Evolutionary conservation across 495 filamentous ascomycete genomes (phyloP).

Genomic region (Cudoniella acicularis): DNA sequence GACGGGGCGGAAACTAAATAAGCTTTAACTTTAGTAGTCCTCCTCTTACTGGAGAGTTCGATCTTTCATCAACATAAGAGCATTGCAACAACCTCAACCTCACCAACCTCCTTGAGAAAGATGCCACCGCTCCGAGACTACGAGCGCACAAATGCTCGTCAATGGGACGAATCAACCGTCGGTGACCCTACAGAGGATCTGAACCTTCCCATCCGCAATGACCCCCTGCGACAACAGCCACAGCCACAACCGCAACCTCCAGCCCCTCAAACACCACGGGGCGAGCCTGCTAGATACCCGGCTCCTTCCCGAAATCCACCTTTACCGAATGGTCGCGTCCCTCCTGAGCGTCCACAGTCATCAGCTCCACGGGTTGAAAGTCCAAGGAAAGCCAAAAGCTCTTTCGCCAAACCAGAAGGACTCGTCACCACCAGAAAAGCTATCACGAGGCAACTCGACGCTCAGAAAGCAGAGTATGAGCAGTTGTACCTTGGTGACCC

Average conservation of each 20-base stretch:
- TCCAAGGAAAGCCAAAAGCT: background rate
- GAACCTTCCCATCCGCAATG: background rate
- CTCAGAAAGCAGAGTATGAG: background rate
- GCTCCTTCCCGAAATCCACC: background rate
- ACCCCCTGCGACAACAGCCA: too few species aligned
- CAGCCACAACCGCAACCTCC: background rate
- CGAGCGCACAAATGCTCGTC: background rate
- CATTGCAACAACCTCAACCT: too few species aligned
- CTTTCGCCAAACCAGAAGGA: background rate
- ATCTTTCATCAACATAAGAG: too few species aligned
- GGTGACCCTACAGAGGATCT: background rate
- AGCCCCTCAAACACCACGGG: background rate
- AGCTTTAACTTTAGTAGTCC: too few species aligned
- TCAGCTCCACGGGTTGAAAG: background rate
- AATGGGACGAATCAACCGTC: background rate
- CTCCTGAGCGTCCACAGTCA: too few species aligned
- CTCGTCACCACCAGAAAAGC: background rate
- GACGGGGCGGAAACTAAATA: too few species aligned
- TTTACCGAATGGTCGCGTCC: background rate
- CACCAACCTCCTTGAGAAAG: too few species aligned
- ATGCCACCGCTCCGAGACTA: background rate
- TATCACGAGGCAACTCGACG: background rate
- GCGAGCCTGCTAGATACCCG: background rate
- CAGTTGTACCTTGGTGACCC: constrained; percentile 7
- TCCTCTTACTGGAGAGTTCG: too few species aligned